Evolutionary conservation across 371 early-diverging fungal genomes (phyloP), one percentile per base, ranked within the genome.

Genomic region (Coemansia sp.): DNA sequence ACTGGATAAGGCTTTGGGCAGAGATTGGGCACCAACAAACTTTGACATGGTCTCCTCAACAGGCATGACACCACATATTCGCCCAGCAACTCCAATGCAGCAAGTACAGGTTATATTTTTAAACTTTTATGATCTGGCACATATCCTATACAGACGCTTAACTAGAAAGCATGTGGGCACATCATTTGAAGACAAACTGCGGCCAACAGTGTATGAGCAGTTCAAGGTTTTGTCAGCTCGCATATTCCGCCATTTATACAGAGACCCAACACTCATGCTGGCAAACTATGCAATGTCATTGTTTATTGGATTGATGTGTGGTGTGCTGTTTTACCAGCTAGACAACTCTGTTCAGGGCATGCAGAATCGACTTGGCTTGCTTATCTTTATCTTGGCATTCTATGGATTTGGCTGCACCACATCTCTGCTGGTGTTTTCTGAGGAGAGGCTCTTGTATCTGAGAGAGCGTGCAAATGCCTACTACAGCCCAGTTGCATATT

Each of bases 171-270:
- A 63, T 80, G 6, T 69, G 58, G 11, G 76, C 82, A 3, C 80
- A 75, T 56, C 79, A 69, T 45, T 42, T 3, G 41, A 51, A 2
- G 69, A 72, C 45, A 63, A 64, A 47, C 42, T 64, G 54, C 84
- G 91, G 2, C 86, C 90, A 5, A 81, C 88, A 0, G 82, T 84
- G 63, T 80, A 80, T 58, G 85, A 85, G 4, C 96, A 95, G 64
- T 93, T 93, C 77, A 80, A 69, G 41, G 91, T 95, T 30, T 76
- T 95, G 36, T 86, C 90, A 16, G 84, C 86, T 11, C 82, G 95
- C 39, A 90, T 94, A 4, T 87, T 95, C 78, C 89, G 88, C 65
- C 91, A 94, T 66, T 78, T 95, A 8, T 93, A 92, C 66, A 85
- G 96, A 11, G 93, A 93, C 59, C 93, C 93, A 3, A 84, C 88